phyloP scores from a whole-genome alignment of 768 basidiomycete species.

The Russula compacta region DNA sequence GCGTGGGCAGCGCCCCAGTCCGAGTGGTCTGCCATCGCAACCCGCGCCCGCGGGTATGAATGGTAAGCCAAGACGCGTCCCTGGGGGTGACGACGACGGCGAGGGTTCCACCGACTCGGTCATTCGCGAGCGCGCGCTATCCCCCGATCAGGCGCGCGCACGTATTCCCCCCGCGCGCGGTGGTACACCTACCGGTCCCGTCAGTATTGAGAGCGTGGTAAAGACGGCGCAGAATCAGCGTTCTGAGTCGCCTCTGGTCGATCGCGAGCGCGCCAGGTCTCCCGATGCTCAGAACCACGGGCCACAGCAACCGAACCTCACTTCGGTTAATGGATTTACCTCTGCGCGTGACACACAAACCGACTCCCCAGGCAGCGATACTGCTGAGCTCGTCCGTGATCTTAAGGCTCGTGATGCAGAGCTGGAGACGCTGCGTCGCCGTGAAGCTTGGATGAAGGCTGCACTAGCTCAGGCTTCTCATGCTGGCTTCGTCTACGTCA shows the following conservation, averaged over 20 bases:
- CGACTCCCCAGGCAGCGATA: slow-evolving; percentile 57
- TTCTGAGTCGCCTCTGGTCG: slow-evolving; percentile 50
- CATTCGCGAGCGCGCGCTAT: slow-evolving; percentile 38
- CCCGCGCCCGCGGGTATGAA: slow-evolving; percentile 26
- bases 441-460: slow-evolving; percentile 80
- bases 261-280: slow-evolving; percentile 37
- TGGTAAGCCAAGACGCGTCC: slow-evolving; percentile 38
- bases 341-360: slow-evolving; percentile 36
- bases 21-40: slow-evolving; percentile 37
- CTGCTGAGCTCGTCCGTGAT: slow-evolving; percentile 70
- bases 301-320: slow-evolving; percentile 27
- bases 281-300: slow-evolving; percentile 57
- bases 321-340: slow-evolving; percentile 41
- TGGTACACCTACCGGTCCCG: slow-evolving; percentile 38
- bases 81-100: slow-evolving; percentile 48
- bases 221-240: slow-evolving; percentile 47
- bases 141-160: slow-evolving; percentile 48
- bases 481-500: slow-evolving; percentile 63
- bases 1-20: slow-evolving; percentile 31
- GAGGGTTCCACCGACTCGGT: slow-evolving; percentile 39
- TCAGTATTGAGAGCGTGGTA: slow-evolving; percentile 47
- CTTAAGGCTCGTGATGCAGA: slow-evolving; percentile 78
- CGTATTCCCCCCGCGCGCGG: slow-evolving; percentile 46
- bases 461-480: slow-evolving; percentile 67
- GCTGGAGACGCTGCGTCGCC: slow-evolving; percentile 63